Evolutionary conservation across 352 stramenopile genomes (phyloP).

Genomic region (Phytophthora capsici): DNA sequence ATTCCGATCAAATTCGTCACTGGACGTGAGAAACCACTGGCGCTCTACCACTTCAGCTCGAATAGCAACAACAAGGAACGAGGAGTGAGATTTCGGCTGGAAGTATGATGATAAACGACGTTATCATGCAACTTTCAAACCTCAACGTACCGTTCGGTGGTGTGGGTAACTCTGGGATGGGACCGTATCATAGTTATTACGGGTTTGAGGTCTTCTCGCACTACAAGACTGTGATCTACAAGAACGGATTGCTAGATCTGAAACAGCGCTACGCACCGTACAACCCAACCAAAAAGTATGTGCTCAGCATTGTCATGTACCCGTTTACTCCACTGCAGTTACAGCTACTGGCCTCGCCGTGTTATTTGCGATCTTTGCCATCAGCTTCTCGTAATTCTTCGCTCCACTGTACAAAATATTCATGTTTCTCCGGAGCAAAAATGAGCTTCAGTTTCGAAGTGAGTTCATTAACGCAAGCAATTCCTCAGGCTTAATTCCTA

Average conservation of each 20-base stretch:
- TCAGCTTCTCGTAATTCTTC: constrained; percentile 11
- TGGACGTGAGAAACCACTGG: constrained; percentile 72
- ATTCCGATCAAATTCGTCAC: constrained; percentile 47
- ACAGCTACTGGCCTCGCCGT: constrained; percentile 29
- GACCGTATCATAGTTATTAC: constrained; percentile 80
- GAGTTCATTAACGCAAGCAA: too few species aligned
- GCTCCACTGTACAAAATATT: too few species aligned
- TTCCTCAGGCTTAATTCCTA: too few species aligned
- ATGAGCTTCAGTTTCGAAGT: too few species aligned
- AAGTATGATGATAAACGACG: constrained; percentile 82
- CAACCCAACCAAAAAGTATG: constrained; percentile 33
- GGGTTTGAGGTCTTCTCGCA: constrained; percentile 83
- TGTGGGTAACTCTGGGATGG: constrained; percentile 82
- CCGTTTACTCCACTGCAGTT: constrained; percentile 53
- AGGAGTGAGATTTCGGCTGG: constrained; percentile 57
- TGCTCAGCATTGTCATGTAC: constrained; percentile 50
- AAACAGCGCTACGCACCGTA: constrained; percentile 65
- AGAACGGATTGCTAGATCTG: constrained; percentile 64
- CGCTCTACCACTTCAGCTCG: constrained; percentile 87
- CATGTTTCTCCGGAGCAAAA: too few species aligned
- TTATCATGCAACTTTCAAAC: constrained; percentile 75
- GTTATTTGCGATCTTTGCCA: constrained; percentile 35
- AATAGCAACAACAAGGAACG: constrained; percentile 47
- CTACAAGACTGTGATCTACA: constrained; percentile 71
- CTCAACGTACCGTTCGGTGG: constrained; percentile 77